Evolutionary conservation across 1,284 basidiomycete genomes (phyloP), one percentile per base, ranked within the genome.

Genomic region (Mycosarcoma mackinlayi): DNA sequence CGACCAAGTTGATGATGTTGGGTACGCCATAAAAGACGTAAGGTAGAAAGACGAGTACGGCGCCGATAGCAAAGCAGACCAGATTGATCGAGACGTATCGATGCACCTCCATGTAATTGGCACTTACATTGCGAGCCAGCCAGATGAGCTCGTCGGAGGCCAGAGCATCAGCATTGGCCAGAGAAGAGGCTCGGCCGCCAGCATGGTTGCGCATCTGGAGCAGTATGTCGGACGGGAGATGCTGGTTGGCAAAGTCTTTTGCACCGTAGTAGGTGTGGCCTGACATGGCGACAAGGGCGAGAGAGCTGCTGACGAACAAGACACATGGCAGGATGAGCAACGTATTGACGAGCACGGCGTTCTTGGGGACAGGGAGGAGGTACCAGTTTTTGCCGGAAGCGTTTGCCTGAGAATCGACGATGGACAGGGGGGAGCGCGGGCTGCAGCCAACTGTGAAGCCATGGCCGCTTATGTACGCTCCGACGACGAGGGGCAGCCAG

Each of bases 91-190:
- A 47, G 13, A 53, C 38, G 21, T n/a, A 53, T 11, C 57, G 37
- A 16, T 48, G 39, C 3, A 33, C 18, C 6, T 52, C 25, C 35
- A 53, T 34, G 38, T 47, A 60, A 4, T 37, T 41, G 3, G 57
- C 57, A 3, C 37, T 37, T 2, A 53, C 50, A 4, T 10, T 28
- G 11, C 57, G 49, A 1, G 57, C 49, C 3, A 30, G 14, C 57
- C 57, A 60, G 33, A 60, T 18, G 13, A 60, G 39, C 25, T 63
- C 53, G 31, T 63, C 60, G 4, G 60, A 47, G 0, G 61, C 55
- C 8, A 44, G 10, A 2, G n/a, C 23, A 19, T 49, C 18, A 16
- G 28, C 21, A 13, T 37, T 25, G 4, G 16, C n/a, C 7, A 63
- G 28, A 25, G 37, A 7, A n/a, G 3, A 3, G 1, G 52, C 27